Base-by-base conservation (phyloP, 208 protist species). In the Crithidia bombi region DNA sequence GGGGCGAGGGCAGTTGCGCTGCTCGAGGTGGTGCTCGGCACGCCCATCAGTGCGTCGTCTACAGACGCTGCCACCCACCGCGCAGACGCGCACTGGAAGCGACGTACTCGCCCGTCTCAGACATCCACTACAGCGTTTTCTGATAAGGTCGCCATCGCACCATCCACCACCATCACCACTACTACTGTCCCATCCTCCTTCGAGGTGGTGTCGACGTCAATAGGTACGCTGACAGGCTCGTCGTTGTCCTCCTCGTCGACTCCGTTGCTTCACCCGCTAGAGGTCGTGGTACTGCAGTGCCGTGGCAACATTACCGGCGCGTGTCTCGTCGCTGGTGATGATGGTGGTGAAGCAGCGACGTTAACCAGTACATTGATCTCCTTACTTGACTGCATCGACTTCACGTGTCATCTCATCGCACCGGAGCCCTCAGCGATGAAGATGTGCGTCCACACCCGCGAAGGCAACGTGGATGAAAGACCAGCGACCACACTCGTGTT, bases 381-480 rank as follows among this genome's bases (percentile, higher is more conserved):
- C 14, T 64, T 93, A 12, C 35, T 87, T n/a, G 79, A 83, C 21
- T 36, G 75, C 19, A 52, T 93, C 0, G 73, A 57, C 55, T 86
- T 89, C 65, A 32, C 68, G 15, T 75, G 82, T 14, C 65, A 78
- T 6, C 17, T 83, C 57, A 82, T 41, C 36, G 36, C 36, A 41
- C 12, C 12, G 36, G 9, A 41, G 36, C 9, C 12, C 36, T 12
- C 36, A 41, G 36, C 12, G 36, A n/a, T n/a, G n/a, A n/a, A n/a
- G n/a, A n/a, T n/a, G n/a, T n/a, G n/a, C n/a, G n/a, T n/a, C 28
- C 4, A 36, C 51, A 2, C 21, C 35, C 5, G 57, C 57, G 26
- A 15, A 17, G 39, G 7, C 17, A 6, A 39, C 2, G 21, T 36
- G 3, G 26, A 33, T 5, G 52, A 26, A 15, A 19, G 30, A 3